A percentile compares a stretch with the other conserved stretches of the same genome.
phyloP scores from a whole-genome alignment of 1,284 basidiomycete species.

The Blastosporella zonata region DNA sequence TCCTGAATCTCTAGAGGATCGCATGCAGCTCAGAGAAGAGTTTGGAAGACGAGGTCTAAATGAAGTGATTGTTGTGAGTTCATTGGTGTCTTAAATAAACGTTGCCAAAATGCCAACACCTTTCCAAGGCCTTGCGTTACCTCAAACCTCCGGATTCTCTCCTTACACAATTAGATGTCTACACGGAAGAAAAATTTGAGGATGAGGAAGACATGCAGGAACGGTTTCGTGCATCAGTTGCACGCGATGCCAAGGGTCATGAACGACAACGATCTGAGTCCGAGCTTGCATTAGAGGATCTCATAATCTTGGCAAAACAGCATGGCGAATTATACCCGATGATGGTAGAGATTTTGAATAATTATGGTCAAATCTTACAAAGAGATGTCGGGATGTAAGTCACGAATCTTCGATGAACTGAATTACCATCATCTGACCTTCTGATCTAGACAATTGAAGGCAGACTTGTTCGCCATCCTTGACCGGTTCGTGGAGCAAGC shows the following conservation, averaged over 20 bases:
- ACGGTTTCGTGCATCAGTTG: conserved; percentile 46
- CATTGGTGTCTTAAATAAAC: background rate
- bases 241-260: conserved; percentile 30
- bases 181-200: conserved; percentile 85
- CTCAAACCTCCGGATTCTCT: conserved; percentile 19
- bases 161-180: conserved; percentile 68
- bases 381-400: conserved; percentile 62
- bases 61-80: conserved; percentile 76
- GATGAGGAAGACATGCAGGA: conserved; percentile 84
- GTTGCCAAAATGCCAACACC: background rate
- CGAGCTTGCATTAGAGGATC: conserved; percentile 49
- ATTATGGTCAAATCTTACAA: conserved; percentile 54
- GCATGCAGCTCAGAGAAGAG: conserved; percentile 78
- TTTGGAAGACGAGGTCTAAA: conserved; percentile 78
- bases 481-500: conserved; percentile 71
- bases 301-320: conserved; percentile 55
- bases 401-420: background rate
- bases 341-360: conserved; percentile 54
- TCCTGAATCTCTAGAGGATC: conserved; percentile 75
- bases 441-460: conserved; percentile 3
- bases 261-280: conserved; percentile 44
- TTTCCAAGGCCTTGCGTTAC: conserved; percentile 19
- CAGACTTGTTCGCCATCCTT: conserved; percentile 29
- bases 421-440: background rate
- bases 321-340: conserved; percentile 55